These are phyloP conservation scores for Arachis hypogaea DNA, from an alignment of 306 rosid species.

Conservation along the genomic window DNA sequence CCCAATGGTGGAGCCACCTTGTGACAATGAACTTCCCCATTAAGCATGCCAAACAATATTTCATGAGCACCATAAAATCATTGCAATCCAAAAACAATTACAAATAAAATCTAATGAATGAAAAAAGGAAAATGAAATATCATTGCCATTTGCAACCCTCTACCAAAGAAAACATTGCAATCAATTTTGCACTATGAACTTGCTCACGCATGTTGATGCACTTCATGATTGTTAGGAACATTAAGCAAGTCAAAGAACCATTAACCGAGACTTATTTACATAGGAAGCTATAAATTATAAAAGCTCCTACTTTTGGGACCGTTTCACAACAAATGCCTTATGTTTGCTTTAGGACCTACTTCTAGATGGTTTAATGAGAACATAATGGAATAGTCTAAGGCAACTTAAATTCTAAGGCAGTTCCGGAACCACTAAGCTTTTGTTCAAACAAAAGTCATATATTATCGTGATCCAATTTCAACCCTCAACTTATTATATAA, in stretches of 20 bases:
- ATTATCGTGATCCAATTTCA: neutral
- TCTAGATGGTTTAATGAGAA: neutral
- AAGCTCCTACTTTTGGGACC: constrained; percentile 20
- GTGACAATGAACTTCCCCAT: constrained; percentile 10
- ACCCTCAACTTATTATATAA: neutral
- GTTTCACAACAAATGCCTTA: neutral
- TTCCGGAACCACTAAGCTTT: constrained; percentile 5
- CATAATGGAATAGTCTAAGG: neutral
- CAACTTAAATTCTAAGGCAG: neutral
- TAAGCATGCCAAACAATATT: constrained; percentile 37
- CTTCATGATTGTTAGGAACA: constrained; percentile 36
- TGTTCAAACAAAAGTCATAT: neutral
- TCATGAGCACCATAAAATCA: constrained; percentile 8
- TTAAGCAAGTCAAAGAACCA: constrained; percentile 3
- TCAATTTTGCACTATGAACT: constrained; percentile 22
- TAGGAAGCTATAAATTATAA: constrained; percentile 15
- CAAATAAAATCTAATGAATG: no score
- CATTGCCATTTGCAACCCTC: no score
- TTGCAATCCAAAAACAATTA: no score
- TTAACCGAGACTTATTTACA: neutral
- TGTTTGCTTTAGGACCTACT: neutral
- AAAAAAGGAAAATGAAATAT: no score
- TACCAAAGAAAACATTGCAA: neutral
- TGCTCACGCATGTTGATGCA: constrained; percentile 39
- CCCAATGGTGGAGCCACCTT: constrained; percentile 4